phyloP scores from a whole-genome alignment of 139 green algal genomes.

The Bryopsis sp. region DNA sequence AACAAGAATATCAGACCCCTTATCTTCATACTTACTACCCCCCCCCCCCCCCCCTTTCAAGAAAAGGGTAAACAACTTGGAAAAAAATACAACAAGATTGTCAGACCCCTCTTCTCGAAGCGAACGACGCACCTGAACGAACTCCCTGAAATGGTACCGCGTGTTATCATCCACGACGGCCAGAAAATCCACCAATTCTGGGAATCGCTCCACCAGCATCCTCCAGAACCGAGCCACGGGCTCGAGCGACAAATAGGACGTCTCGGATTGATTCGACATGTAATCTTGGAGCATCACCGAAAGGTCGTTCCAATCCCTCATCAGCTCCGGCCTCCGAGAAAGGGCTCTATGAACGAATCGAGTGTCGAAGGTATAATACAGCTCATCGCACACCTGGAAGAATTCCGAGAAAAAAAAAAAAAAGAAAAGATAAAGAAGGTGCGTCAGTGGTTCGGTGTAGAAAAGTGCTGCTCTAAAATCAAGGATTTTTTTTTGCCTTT shows the following conservation, averaged over 20 bases:
- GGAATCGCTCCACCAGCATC: conserved; percentile 12
- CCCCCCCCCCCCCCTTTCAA: too few relatives aligned
- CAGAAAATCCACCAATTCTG: conserved; percentile 22
- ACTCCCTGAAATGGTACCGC: not conserved
- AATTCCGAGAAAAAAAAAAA: too few relatives aligned
- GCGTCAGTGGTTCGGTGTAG: too few relatives aligned
- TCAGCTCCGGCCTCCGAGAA: not conserved
- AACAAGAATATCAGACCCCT: too few relatives aligned
- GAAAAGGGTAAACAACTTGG: too few relatives aligned
- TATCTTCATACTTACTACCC: too few relatives aligned
- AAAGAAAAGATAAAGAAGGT: too few relatives aligned
- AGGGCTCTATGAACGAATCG: conserved; percentile 1
- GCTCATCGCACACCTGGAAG: not conserved
- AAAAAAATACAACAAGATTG: too few relatives aligned
- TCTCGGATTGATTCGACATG: conserved; percentile 7
- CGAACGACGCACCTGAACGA: too few relatives aligned
- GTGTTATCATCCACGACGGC: conserved; percentile 13
- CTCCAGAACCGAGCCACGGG: conserved; percentile 16
- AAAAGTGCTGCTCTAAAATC: too few relatives aligned
- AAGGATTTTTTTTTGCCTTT: too few relatives aligned
- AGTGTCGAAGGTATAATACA: conserved; percentile 15
- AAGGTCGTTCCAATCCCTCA: conserved; percentile 6
- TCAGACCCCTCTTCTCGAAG: too few relatives aligned
- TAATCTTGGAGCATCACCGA: conserved; percentile 10
- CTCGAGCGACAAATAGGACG: conserved; percentile 13